Evolutionary conservation across 1,139 yeast species (phyloP).

Genomic region (Zygoascus sp.): DNA sequence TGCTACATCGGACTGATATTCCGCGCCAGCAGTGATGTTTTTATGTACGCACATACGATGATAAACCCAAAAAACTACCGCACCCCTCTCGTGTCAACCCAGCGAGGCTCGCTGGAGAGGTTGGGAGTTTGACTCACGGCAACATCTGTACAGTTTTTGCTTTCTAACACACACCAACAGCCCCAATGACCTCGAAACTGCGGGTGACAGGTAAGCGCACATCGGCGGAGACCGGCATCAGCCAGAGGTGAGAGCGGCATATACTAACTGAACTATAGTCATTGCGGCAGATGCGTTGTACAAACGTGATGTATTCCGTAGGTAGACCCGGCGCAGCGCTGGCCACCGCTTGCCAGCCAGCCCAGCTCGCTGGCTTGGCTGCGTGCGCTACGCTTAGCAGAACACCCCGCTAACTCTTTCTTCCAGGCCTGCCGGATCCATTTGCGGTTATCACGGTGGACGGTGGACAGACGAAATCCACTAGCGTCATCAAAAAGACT

Average conservation of each 20-base stretch:
- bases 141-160: slow-evolving; percentile 5
- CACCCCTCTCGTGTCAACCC: too few species aligned
- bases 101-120: too few species aligned
- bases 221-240: background rate
- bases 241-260: slow-evolving; percentile 5
- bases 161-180: slow-evolving; percentile 5
- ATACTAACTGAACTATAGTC: slow-evolving; percentile 34
- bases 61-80: too few species aligned
- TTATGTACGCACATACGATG: too few species aligned
- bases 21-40: too few species aligned
- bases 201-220: slow-evolving; percentile 22
- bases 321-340: background rate
- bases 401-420: slow-evolving; percentile 1
- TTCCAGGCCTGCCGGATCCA: slow-evolving; percentile 69
- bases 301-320: slow-evolving; percentile 90
- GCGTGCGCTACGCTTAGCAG: background rate
- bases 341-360: background rate
- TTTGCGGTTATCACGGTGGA: slow-evolving; percentile 96
- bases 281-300: slow-evolving; percentile 96
- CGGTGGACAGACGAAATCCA: slow-evolving; percentile 93
- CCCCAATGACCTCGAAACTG: slow-evolving; percentile 19
- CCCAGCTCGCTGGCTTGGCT: background rate
- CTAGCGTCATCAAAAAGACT: slow-evolving; percentile 90
- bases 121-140: slow-evolving; percentile 1
- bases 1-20: too few species aligned